phyloP scores from a whole-genome alignment of 768 basidiomycete species.

The Daedalea quercina region DNA sequence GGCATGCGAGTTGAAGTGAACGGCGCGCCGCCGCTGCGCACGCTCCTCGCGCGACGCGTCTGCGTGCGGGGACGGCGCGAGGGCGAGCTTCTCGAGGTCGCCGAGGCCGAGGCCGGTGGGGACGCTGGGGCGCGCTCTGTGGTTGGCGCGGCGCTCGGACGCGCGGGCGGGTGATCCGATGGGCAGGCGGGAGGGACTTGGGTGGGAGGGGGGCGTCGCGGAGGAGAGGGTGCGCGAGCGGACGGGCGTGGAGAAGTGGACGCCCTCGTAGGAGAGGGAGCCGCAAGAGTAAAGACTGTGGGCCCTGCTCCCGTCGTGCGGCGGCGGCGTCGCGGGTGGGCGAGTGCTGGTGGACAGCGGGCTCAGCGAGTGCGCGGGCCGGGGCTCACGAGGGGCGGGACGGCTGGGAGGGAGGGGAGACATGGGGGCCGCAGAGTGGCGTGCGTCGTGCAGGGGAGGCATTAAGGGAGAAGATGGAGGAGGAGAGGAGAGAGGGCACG shows the following conservation, averaged over 20 bases:
- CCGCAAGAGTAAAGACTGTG: neutral
- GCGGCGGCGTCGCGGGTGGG: neutral
- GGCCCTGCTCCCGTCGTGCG: neutral
- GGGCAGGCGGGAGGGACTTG: neutral
- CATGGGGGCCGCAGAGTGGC: neutral
- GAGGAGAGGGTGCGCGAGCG: neutral
- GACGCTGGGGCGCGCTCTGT: neutral
- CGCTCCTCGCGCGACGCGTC: constrained; percentile 1
- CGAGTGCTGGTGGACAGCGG: neutral
- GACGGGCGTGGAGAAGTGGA: neutral
- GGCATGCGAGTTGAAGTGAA: constrained; percentile 1
- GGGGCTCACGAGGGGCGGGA: neutral
- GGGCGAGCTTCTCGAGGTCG: neutral
- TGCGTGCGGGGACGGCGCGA: neutral
- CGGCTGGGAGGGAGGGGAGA: neutral
- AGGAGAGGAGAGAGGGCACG: neutral
- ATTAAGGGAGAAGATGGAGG: neutral
- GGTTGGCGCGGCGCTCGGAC: neutral
- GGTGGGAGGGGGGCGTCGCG: neutral
- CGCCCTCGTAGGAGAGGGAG: neutral
- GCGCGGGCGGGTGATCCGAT: neutral
- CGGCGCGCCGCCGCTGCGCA: constrained; percentile 1
- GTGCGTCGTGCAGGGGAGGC: neutral
- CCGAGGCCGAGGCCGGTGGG: constrained; percentile 1
- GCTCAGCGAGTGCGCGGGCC: neutral